Evolutionary conservation across 441 rosid genomes (phyloP), one percentile per base, ranked within the genome.

Genomic region (Corymbia calophylla): DNA sequence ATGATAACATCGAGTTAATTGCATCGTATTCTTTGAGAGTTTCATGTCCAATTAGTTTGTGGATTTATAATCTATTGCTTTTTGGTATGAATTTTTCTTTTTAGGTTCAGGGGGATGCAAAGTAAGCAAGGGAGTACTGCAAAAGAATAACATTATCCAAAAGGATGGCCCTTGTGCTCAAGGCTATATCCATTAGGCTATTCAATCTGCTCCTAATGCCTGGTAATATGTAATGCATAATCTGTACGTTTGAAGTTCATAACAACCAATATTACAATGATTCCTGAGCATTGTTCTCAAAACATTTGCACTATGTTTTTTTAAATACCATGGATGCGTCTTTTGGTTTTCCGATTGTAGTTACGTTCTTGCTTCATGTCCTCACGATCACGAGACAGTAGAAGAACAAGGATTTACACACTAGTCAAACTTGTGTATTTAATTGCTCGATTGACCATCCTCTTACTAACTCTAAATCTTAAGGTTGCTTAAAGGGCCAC

Each of bases 301-400:
- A 56, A 56, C 62, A 56, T 56, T 23, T 1, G 0, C 0, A 0
- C 29, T 56, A 9, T 0, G 5, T 23, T 0, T 0, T 23, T 27
- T 56, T 21, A 0, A 56, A 56, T 9, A 5, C 29, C 23, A 56
- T 23, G 29, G 62, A 56, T 23, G 62, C 1, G 0, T 56, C 29
- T 23, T 56, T 56, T 56, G 13, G 29, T 56, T 56, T 56, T 56
- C n/a, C 62, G 3, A 56, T 3, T 23, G 3, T 3, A 23, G 0
- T 56, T 56, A 56, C 23, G 1, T 56, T 56, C 62, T 56, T 9
- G 1, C 13, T 56, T 56, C 29, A 23, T 56, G 62, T 56, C 29
- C 6, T 56, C 29, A 56, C 1, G 0, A 56, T 56, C 62, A 23
- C 0, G 12, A 56, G 62, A 2, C 1, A 23, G 5, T 21, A 3